Evolutionary conservation across 2,329 filamentous ascomycete genomes (phyloP).

Genomic region (Nemania sp.): DNA sequence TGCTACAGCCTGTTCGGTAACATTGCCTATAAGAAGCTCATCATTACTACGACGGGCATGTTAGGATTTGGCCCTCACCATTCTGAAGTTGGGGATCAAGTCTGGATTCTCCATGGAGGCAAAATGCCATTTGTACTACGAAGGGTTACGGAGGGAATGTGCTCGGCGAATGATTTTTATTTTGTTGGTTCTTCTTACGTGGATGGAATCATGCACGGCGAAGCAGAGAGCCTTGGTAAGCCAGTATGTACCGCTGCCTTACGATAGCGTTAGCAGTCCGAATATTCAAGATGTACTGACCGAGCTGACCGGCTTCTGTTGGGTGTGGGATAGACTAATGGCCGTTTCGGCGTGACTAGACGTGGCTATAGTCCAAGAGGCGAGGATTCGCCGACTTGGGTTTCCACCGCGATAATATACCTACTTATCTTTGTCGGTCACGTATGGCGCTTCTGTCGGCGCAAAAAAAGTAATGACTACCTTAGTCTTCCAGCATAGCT

Average conservation of each 20-base stretch:
- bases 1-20: neutral
- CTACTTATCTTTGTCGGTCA: no score
- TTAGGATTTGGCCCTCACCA: conserved; percentile 12
- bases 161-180: neutral
- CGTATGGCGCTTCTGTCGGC: no score
- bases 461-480: no score
- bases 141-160: neutral
- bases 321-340: no score
- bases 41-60: conserved; percentile 7
- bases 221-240: neutral
- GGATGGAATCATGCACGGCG: conserved; percentile 11
- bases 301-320: no score
- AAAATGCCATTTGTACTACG: conserved; percentile 11
- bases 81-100: conserved; percentile 2
- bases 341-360: no score
- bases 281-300: no score
- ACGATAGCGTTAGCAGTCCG: no score
- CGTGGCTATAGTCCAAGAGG: no score
- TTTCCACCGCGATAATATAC: no score
- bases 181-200: conserved; percentile 10
- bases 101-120: conserved; percentile 14
- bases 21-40: neutral
- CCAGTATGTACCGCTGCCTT: neutral
- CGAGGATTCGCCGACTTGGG: no score
- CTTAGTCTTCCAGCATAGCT: no score